phyloP scores from a whole-genome alignment of 1,284 basidiomycete species.

The Heterobasidion annosum region DNA sequence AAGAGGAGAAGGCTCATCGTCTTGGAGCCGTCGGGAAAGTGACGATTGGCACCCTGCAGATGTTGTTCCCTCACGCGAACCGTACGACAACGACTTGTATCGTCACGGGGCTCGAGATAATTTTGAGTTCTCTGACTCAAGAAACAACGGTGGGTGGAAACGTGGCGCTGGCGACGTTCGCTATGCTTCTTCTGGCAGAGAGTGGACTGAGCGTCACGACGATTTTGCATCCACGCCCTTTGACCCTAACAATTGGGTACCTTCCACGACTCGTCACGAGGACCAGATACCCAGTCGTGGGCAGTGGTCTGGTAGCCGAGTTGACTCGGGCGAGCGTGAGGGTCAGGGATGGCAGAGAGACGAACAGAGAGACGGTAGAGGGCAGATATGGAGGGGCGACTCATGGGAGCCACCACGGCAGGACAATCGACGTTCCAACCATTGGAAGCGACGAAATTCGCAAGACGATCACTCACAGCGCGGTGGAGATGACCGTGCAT shows the following conservation, averaged over 20 bases:
- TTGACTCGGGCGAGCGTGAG: constrained; percentile 8
- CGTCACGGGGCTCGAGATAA: constrained; percentile 35
- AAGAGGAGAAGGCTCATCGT: constrained; percentile 33
- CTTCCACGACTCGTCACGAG: constrained; percentile 25
- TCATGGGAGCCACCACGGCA: constrained; percentile 13
- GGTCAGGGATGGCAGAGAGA: constrained; percentile 12
- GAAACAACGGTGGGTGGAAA: constrained; percentile 8
- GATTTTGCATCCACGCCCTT: constrained; percentile 29
- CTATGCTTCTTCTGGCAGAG: constrained; percentile 23
- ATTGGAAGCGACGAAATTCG: constrained; percentile 8
- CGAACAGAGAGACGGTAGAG: constrained; percentile 6
- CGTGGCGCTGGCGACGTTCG: constrained; percentile 12
- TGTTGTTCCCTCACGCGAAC: constrained; percentile 31
- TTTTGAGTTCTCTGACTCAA: constrained; percentile 17
- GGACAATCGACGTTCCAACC: constrained; percentile 6
- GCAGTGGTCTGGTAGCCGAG: constrained; percentile 32
- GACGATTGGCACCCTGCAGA: constrained; percentile 44
- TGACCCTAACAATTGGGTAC: constrained; percentile 23
- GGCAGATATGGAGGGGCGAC: constrained; percentile 11
- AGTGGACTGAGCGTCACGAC: constrained; percentile 39
- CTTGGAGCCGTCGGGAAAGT: constrained; percentile 36
- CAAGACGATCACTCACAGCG: constrained; percentile 14
- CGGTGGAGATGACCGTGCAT: constrained; percentile 20
- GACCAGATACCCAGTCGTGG: constrained; percentile 28
- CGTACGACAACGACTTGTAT: constrained; percentile 41